Evolutionary conservation across 257 asterid species (phyloP).

Genomic region (Przewalskia tangutica): DNA sequence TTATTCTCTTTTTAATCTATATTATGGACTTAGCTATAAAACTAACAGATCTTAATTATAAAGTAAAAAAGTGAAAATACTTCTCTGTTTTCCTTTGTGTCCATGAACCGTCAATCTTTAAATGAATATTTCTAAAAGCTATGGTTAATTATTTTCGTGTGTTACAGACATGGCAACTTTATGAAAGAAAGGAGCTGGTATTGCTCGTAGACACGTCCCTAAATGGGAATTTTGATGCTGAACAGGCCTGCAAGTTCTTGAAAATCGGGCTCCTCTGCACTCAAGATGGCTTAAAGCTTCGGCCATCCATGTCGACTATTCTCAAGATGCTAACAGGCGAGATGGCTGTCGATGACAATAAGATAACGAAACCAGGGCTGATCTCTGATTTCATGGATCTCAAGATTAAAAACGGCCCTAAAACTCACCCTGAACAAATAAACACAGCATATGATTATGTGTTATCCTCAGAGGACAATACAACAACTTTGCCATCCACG

Average conservation of each 20-base stretch:
- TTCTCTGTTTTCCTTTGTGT: background rate
- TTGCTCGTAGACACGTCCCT: constrained; percentile 57
- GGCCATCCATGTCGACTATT: constrained; percentile 80
- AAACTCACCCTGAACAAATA: constrained; percentile 16
- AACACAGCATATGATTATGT: constrained; percentile 21
- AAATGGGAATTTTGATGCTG: constrained; percentile 63
- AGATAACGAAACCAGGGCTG: constrained; percentile 76
- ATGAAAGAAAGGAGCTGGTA: constrained; percentile 56
- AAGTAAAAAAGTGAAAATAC: too few relatives aligned
- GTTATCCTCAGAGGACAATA: constrained; percentile 39
- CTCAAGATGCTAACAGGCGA: constrained; percentile 68
- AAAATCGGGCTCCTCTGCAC: constrained; percentile 88
- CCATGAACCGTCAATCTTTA: background rate
- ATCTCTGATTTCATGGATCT: constrained; percentile 88
- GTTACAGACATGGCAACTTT: constrained; percentile 73
- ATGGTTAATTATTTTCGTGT: background rate
- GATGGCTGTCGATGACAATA: constrained; percentile 28
- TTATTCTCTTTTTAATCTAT: too few relatives aligned
- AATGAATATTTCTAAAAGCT: background rate
- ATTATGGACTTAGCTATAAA: too few relatives aligned
- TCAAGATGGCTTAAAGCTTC: constrained; percentile 74
- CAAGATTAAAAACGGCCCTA: constrained; percentile 43
- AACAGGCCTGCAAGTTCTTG: constrained; percentile 74
- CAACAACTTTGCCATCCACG: constrained; percentile 32
- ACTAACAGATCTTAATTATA: too few relatives aligned